Conservation (phyloP, 805 yeast species). For the Cyberlindnera nakhonratchasimensis region DNA sequence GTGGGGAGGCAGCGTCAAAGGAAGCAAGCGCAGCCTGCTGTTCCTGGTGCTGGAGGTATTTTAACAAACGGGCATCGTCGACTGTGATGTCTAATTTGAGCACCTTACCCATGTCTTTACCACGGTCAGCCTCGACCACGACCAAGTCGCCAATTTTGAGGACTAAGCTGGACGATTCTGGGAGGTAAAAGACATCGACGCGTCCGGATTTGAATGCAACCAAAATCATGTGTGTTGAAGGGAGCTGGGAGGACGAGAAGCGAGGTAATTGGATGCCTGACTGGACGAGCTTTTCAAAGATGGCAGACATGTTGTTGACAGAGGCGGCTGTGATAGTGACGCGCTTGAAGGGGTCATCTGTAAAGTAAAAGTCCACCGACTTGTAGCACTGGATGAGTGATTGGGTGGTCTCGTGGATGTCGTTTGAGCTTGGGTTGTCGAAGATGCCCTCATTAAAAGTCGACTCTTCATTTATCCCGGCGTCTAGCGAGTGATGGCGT, state of each 20-base stretch:
- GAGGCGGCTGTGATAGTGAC: constrained; percentile 19
- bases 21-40: constrained; percentile 52
- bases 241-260: constrained; percentile 22
- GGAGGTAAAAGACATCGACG: constrained; percentile 69
- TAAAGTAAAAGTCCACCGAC: constrained; percentile 25
- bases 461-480: not conserved
- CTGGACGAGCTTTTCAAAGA: constrained; percentile 14
- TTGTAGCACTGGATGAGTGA: constrained; percentile 19
- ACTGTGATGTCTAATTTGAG: constrained; percentile 61
- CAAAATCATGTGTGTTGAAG: constrained; percentile 43
- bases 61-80: constrained; percentile 66
- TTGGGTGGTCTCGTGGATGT: constrained; percentile 18
- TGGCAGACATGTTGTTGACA: constrained; percentile 8
- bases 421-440: constrained; percentile 4
- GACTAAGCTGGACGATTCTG: constrained; percentile 31
- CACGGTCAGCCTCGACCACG: constrained; percentile 81
- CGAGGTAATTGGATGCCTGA: constrained; percentile 24
- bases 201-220: constrained; percentile 80
- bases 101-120: constrained; percentile 76
- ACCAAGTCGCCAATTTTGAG: constrained; percentile 64
- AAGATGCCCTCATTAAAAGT: constrained; percentile 15
- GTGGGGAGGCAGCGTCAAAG: constrained; percentile 17
- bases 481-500: not conserved
- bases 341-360: constrained; percentile 24
- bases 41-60: constrained; percentile 69